Percentiles rank a stretch among this genome's conserved stretches.
phyloP scores from a whole-genome alignment of 1,284 basidiomycete species.

The Ustilago loliicola region DNA sequence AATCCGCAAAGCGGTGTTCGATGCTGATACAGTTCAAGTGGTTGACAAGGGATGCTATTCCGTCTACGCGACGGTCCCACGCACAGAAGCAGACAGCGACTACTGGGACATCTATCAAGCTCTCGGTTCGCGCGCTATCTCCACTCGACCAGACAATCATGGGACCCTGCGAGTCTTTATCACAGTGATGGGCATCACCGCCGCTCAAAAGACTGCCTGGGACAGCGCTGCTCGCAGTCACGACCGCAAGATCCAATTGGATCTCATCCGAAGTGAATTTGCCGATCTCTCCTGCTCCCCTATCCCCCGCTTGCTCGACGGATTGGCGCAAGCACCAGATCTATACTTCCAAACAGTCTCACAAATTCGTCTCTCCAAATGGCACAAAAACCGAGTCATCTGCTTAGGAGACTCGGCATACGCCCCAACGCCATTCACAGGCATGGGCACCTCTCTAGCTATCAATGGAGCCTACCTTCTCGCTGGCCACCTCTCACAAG shows the following conservation, averaged over 20 bases:
- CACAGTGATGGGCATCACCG: constrained; percentile 27
- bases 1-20: constrained; percentile 44
- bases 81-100: constrained; percentile 23
- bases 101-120: constrained; percentile 39
- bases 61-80: constrained; percentile 41
- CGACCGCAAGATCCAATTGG: constrained; percentile 28
- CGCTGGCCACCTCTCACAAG: constrained; percentile 45
- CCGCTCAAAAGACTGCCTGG: constrained; percentile 25
- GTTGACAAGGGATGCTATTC: constrained; percentile 24
- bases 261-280: constrained; percentile 32
- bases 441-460: constrained; percentile 54
- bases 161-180: constrained; percentile 30
- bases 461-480: constrained; percentile 53
- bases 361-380: constrained; percentile 50
- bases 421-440: constrained; percentile 53
- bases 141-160: constrained; percentile 49
- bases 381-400: constrained; percentile 47
- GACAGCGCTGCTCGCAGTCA: constrained; percentile 16
- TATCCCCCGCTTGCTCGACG: constrained; percentile 27
- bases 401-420: constrained; percentile 56
- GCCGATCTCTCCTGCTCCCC: constrained; percentile 34
- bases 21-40: constrained; percentile 8
- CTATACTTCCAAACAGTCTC: constrained; percentile 51
- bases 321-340: constrained; percentile 32
- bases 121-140: constrained; percentile 14